Base-by-base conservation (phyloP, 371 early-diverging fungal species). In the Mucor ambiguus region DNA sequence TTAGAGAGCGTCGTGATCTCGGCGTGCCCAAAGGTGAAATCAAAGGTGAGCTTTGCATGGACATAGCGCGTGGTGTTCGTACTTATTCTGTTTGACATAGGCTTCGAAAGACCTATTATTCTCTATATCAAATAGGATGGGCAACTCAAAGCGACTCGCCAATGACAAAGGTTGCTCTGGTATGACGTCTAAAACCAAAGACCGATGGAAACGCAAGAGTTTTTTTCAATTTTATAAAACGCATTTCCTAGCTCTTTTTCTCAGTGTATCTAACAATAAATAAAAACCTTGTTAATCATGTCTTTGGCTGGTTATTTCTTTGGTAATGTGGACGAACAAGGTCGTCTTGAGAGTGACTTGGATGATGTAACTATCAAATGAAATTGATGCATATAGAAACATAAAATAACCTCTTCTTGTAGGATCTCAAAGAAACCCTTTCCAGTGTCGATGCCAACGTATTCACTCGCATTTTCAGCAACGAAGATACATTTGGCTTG, bases 311-410 rank as follows among this genome's bases (percentile, higher is more conserved):
- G 89, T 28, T 93, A 89, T 71, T 82, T 95, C 46, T 95, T 94
- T 80, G 96, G 96, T 44, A 96, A 96, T 78, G 90, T 95, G 11
- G 94, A 95, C 77, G 90, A 92, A 62, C 85, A 88, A 63, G 96
- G 96, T 38, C 82, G 86, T 26, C 82, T 95, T 16, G 94, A 94
- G 12, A 78, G 66, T 20, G 87, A 89, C 65, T 68, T 89, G 37
- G 86, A 82, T 38, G 89, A 90, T 67, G 86, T 91, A 73, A 81
- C 62, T 70, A 60, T 69, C 30, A 18, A 24, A 14, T 14, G 11
- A 16, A 10, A 49, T 24, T 7, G 24, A 49, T 37, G 5, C 18
- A 41, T 1, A 33, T 33, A 33, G 7, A 4, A 41, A 12, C 37
- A 52, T 52, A 29, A 18, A 33, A 28, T 4, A 22, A 20, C 54